phyloP scores from a whole-genome alignment of 768 basidiomycete species.

The Lactifluus pinguis region DNA sequence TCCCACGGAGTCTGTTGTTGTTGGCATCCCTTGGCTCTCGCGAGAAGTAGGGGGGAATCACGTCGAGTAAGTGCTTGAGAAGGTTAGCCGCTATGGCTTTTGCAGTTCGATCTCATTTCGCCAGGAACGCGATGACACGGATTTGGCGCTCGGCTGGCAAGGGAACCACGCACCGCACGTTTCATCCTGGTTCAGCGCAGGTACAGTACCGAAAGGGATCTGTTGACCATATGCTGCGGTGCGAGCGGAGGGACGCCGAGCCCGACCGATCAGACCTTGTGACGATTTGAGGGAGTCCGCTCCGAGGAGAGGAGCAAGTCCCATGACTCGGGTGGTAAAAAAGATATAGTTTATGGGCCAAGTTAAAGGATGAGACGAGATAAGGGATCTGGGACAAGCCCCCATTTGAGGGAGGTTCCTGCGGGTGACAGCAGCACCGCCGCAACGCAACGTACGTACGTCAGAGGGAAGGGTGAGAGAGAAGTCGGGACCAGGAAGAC shows the following conservation, averaged over 20 bases:
- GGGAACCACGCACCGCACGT: constrained; percentile 16
- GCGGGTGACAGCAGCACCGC: constrained; percentile 12
- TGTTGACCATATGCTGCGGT: constrained; percentile 6
- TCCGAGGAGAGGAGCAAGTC: neutral
- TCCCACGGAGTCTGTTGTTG: constrained; percentile 17
- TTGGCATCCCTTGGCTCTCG: neutral
- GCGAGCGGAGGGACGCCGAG: neutral
- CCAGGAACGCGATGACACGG: constrained; percentile 9
- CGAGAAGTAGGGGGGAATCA: constrained; percentile 4
- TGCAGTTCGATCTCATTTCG: constrained; percentile 18
- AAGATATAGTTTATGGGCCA: neutral
- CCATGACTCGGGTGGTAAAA: constrained; percentile 2
- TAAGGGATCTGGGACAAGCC: constrained; percentile 8
- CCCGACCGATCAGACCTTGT: constrained; percentile 9
- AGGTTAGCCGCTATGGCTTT: constrained; percentile 15
- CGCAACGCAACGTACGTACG: constrained; percentile 10
- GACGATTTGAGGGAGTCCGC: neutral
- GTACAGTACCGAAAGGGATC: neutral
- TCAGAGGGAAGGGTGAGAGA: constrained; percentile 6
- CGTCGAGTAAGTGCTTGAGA: constrained; percentile 7
- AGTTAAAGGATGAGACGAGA: neutral
- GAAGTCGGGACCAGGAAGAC: neutral
- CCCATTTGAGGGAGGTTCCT: constrained; percentile 8
- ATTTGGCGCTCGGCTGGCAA: constrained; percentile 20
- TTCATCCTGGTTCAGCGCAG: constrained; percentile 6